These are phyloP conservation scores for Xylaria scruposa DNA, from an alignment of 495 filamentous ascomycete species.

Conservation along the genomic window DNA sequence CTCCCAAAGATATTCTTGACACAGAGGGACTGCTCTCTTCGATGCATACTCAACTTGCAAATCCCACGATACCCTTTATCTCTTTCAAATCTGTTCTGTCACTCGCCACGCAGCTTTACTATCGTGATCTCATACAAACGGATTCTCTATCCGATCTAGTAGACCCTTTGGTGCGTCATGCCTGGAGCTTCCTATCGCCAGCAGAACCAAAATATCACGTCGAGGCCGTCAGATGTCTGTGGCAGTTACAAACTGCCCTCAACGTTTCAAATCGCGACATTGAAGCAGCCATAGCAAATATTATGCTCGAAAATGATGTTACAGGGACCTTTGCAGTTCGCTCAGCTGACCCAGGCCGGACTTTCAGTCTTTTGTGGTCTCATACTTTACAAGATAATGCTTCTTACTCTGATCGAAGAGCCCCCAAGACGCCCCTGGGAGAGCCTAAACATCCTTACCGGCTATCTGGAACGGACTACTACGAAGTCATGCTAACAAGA, in stretches of 20 bases:
- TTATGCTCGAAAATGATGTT: constrained; percentile 67
- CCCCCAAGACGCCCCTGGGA: constrained; percentile 55
- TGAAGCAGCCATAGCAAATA: constrained; percentile 78
- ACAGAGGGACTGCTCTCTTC: constrained; percentile 61
- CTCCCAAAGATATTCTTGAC: constrained; percentile 58
- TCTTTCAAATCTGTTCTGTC: constrained; percentile 67
- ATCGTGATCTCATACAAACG: constrained; percentile 60
- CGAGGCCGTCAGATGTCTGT: constrained; percentile 84
- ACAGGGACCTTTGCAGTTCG: constrained; percentile 59
- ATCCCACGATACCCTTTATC: constrained; percentile 48
- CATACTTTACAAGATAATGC: constrained; percentile 73
- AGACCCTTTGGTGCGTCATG: constrained; percentile 67
- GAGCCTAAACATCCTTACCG: constrained; percentile 56
- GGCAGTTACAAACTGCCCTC: constrained; percentile 75
- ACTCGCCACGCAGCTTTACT: constrained; percentile 68
- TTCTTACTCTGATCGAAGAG: constrained; percentile 51
- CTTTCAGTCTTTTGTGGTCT: constrained; percentile 78
- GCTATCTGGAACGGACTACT: constrained; percentile 58
- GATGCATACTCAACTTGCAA: constrained; percentile 54
- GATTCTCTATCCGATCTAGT: constrained; percentile 70
- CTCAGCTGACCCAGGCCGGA: constrained; percentile 63
- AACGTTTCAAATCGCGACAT: constrained; percentile 61
- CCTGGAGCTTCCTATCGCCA: constrained; percentile 83
- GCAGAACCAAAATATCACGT: constrained; percentile 89
- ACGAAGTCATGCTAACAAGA: constrained; percentile 76